phyloP scores from a whole-genome alignment of 2,329 filamentous ascomycete genomes.

The Grosmannia penicillata region DNA sequence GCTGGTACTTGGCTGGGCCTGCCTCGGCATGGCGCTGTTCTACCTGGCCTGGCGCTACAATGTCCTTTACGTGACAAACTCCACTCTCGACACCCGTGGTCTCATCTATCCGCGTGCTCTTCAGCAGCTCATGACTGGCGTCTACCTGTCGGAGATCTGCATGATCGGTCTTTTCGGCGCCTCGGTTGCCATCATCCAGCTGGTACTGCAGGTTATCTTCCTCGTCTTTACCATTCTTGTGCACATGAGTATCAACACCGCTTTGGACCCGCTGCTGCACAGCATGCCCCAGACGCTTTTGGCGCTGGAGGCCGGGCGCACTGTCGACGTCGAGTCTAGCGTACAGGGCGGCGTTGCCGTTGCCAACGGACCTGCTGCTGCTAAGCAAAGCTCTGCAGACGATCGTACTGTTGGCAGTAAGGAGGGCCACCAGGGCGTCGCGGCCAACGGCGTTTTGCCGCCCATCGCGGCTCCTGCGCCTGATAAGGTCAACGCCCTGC shows the following conservation, averaged over 20 bases:
- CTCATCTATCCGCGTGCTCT: slow-evolving; percentile 82
- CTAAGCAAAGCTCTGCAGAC: slow-evolving; percentile 14
- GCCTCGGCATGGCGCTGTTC: slow-evolving; percentile 62
- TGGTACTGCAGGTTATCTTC: slow-evolving; percentile 61
- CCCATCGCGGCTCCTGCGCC: slow-evolving; percentile 11
- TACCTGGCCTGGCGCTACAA: slow-evolving; percentile 84
- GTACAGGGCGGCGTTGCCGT: slow-evolving; percentile 5
- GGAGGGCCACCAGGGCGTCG: slow-evolving; percentile 11
- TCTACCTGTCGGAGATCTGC: slow-evolving; percentile 70
- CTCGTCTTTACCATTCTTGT: slow-evolving; percentile 63
- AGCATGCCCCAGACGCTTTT: slow-evolving; percentile 63
- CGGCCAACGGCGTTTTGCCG: slow-evolving; percentile 7
- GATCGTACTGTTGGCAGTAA: slow-evolving; percentile 2
- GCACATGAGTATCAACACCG: slow-evolving; percentile 58
- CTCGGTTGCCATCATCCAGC: slow-evolving; percentile 48
- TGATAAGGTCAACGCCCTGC: slow-evolving; percentile 40
- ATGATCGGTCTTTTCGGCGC: slow-evolving; percentile 71
- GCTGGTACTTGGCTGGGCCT: slow-evolving; percentile 69
- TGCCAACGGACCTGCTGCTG: neutral
- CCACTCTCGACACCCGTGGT: slow-evolving; percentile 75
- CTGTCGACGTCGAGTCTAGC: slow-evolving; percentile 12
- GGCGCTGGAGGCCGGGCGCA: slow-evolving; percentile 25
- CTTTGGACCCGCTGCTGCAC: slow-evolving; percentile 60
- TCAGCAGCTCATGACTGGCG: slow-evolving; percentile 70
- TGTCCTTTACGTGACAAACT: slow-evolving; percentile 66